Base-by-base conservation (phyloP, 2,329 filamentous ascomycete species). In the Sporothrix dimorphospora region DNA sequence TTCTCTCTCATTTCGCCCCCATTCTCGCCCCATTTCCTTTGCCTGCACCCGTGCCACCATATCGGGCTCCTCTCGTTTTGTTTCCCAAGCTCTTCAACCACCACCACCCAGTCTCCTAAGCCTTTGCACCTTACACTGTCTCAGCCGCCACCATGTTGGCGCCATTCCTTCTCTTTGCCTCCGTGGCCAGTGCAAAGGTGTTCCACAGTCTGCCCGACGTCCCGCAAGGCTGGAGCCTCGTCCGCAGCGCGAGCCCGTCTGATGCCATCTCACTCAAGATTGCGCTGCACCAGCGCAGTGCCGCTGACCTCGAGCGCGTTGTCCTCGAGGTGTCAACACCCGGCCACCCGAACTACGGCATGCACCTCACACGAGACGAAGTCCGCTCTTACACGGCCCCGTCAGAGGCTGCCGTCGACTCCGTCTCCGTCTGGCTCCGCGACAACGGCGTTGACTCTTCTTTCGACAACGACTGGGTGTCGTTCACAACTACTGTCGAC, bases 291-390 rank as follows among this genome's bases (percentile, higher is more conserved):
- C 83, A 88, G 79, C 83, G 84, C 27, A 84, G 84, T 59, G 78
- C 83, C 49, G 81, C 78, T 2, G 79, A 84, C 6, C 86, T 92
- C 70, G 88, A 91, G 78, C 83, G 88, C 76, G 84, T 81, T 7
- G 83, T 90, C 11, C 82, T 90, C 71, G 86, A 89, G 55, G 83
- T 92, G 40, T 90, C 90, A 0, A 88, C 87, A 0, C 90, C 90
- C 0, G 83, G 82, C 38, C 84, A 89, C 75, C 79, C 83, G 1
- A 82, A 81, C 24, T 92, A 92, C 78, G 90, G 90, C 47, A 82
- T 85, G 75, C 88, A 91, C 76, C 80, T 92, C 80, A 88, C 85
- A 72, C 85, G 86, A n/a, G 84, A 89, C 45, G 84, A 91, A 76
- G 79, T 91, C 47, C 85, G 85, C 40, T 80, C 82, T 0, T 82